Percentiles rank a stretch among this genome's conserved stretches.
phyloP scores from a whole-genome alignment of 495 filamentous ascomycete genomes.

The Penicillium ochrochloron region DNA sequence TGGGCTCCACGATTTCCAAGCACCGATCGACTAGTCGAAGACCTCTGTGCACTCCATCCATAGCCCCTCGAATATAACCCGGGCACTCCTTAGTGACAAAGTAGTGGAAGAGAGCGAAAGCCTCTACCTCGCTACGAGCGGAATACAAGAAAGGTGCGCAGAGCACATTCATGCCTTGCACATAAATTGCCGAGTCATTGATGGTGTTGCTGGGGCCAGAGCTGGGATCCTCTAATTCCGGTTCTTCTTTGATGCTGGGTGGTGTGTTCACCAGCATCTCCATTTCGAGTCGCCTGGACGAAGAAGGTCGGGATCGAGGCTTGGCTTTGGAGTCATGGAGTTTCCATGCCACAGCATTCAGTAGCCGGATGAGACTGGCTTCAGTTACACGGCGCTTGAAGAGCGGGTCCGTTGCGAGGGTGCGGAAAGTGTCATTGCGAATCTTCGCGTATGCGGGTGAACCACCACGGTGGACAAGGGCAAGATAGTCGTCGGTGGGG shows the following conservation, averaged over 20 bases:
- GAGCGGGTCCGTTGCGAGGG: constrained; percentile 89
- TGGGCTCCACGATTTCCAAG: constrained; percentile 85
- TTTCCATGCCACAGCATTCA: constrained; percentile 97
- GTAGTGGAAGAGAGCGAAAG: constrained; percentile 86
- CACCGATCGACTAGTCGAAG: constrained; percentile 89
- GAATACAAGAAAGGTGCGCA: constrained; percentile 96
- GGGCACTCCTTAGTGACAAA: constrained; percentile 90
- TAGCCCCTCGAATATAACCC: constrained; percentile 90
- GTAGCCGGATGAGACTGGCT: constrained; percentile 88
- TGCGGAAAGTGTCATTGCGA: constrained; percentile 96
- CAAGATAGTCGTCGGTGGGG: constrained; percentile 83
- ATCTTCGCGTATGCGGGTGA: constrained; percentile 97
- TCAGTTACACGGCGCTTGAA: constrained; percentile 95
- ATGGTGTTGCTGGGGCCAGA: constrained; percentile 31
- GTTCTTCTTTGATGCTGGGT: constrained; percentile 53
- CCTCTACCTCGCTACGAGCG: constrained; percentile 90
- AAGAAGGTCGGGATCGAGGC: constrained; percentile 43
- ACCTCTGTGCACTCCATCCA: constrained; percentile 96
- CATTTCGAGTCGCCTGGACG: constrained; percentile 44
- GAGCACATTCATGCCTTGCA: constrained; percentile 99
- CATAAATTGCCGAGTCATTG: constrained; percentile 79
- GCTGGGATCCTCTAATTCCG: constrained; percentile 13
- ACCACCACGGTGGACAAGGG: constrained; percentile 87
- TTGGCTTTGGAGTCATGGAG: constrained; percentile 75
- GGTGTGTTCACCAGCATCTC: constrained; percentile 48